These are phyloP conservation scores for Huntiella decipiens DNA, from an alignment of 2,329 filamentous ascomycete genomes.

Conservation along the genomic window DNA sequence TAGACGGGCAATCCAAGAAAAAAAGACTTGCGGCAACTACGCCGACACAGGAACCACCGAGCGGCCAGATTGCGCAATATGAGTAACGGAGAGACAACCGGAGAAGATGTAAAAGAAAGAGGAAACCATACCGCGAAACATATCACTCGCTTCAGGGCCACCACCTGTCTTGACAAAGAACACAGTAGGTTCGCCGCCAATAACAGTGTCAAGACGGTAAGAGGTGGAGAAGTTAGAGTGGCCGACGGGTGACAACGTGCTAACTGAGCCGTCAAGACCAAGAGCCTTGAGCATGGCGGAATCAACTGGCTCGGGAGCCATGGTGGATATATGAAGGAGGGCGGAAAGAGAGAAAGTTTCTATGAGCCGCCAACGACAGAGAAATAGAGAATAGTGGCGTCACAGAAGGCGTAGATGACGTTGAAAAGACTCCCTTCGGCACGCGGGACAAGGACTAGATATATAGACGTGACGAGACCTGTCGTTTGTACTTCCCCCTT, in stretches of 20 bases:
- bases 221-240: slow-evolving; percentile 52
- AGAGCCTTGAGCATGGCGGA: slow-evolving; percentile 42
- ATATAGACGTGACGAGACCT: no score
- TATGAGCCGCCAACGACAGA: no score
- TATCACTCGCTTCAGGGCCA: slow-evolving; percentile 38
- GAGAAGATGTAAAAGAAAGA: not conserved
- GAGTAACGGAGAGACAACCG: not conserved
- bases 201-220: slow-evolving; percentile 31
- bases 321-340: not conserved
- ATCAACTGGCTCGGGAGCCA: slow-evolving; percentile 28
- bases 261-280: slow-evolving; percentile 32
- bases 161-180: slow-evolving; percentile 58
- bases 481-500: no score
- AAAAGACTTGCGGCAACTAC: no score
- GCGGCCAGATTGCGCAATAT: not conserved
- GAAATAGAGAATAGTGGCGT: not conserved
- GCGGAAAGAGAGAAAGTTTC: not conserved
- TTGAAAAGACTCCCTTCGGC: no score
- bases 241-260: slow-evolving; percentile 40
- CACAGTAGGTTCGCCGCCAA: slow-evolving; percentile 29
- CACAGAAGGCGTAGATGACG: no score
- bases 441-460: no score
- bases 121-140: slow-evolving; percentile 42
- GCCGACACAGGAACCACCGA: no score
- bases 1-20: not conserved